Evolutionary conservation across 768 basidiomycete genomes (phyloP).

Genomic region (Grammothele lineata): DNA sequence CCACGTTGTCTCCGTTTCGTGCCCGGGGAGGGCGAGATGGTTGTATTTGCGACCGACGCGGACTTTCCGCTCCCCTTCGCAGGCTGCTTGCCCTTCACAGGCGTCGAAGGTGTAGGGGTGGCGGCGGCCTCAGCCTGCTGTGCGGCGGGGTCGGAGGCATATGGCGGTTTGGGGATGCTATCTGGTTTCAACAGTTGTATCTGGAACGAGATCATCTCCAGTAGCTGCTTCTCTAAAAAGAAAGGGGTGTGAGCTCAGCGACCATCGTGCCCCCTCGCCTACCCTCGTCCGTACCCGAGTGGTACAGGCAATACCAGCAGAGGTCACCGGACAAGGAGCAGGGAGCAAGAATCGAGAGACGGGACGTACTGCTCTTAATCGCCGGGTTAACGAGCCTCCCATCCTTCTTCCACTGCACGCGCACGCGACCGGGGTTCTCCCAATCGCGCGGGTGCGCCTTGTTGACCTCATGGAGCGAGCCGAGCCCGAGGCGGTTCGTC

Average conservation of each 20-base stretch:
- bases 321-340: not conserved
- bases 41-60: conserved; percentile 18
- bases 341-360: not conserved
- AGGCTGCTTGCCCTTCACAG: conserved; percentile 26
- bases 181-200: conserved; percentile 75
- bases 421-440: conserved; percentile 96
- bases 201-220: conserved; percentile 73
- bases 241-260: not conserved
- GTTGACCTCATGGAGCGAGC: conserved; percentile 81
- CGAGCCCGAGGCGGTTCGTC: conserved; percentile 68
- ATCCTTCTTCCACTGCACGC: conserved; percentile 89
- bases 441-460: conserved; percentile 95
- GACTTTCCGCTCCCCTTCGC: conserved; percentile 19
- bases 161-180: conserved; percentile 61
- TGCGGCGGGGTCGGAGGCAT: conserved; percentile 31
- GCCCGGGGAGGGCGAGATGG: conserved; percentile 23
- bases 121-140: conserved; percentile 26
- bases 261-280: too few species aligned
- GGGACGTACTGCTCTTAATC: conserved; percentile 71
- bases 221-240: conserved; percentile 66
- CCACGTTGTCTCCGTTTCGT: conserved; percentile 32
- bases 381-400: conserved; percentile 56
- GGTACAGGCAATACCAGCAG: too few species aligned
- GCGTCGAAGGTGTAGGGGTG: conserved; percentile 19
- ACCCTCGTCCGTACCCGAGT: too few species aligned